Conservation (phyloP, 1,139 yeast genomes). For the Yamadazyma friedrichii region DNA sequence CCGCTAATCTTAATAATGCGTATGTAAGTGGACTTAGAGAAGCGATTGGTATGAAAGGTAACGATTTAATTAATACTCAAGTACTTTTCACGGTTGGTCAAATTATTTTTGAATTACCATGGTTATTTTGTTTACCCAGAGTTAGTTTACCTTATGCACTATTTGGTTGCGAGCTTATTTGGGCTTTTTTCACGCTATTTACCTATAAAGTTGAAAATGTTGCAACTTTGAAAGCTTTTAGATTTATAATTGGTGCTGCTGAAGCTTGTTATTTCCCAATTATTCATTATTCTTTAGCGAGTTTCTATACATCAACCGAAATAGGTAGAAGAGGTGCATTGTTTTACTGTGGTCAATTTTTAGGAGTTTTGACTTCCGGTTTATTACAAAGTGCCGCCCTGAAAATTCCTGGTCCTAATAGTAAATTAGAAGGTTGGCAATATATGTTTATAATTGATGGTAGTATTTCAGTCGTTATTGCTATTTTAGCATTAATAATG, state of each 20-base stretch:
- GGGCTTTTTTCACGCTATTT: conserved; percentile 25
- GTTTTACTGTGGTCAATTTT: conserved; percentile 28
- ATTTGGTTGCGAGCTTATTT: conserved; percentile 22
- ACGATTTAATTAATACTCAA: conserved; percentile 29
- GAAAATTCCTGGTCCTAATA: conserved; percentile 17
- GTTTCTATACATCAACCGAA: conserved; percentile 28
- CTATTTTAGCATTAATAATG: conserved; percentile 23
- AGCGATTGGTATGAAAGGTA: conserved; percentile 26
- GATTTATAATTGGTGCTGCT: conserved; percentile 29
- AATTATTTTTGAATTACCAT: conserved; percentile 26
- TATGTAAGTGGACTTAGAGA: conserved; percentile 29
- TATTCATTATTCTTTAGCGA: conserved; percentile 23
- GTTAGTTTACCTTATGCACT: conserved; percentile 23
- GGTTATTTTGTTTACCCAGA: conserved; percentile 22
- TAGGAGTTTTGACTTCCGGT: conserved; percentile 31
- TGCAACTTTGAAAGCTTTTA: conserved; percentile 22
- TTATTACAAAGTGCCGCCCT: conserved; percentile 26
- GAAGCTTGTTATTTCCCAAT: conserved; percentile 27
- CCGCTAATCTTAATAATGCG: conserved; percentile 25
- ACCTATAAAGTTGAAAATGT: conserved; percentile 19
- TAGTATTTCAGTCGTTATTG: conserved; percentile 24
- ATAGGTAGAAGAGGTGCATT: conserved; percentile 26
- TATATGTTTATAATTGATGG: conserved; percentile 33
- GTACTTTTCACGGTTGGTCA: conserved; percentile 26
- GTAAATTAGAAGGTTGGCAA: conserved; percentile 28